Base-by-base conservation (phyloP, 371 early-diverging fungal species). In the Entomophthora muscae region DNA sequence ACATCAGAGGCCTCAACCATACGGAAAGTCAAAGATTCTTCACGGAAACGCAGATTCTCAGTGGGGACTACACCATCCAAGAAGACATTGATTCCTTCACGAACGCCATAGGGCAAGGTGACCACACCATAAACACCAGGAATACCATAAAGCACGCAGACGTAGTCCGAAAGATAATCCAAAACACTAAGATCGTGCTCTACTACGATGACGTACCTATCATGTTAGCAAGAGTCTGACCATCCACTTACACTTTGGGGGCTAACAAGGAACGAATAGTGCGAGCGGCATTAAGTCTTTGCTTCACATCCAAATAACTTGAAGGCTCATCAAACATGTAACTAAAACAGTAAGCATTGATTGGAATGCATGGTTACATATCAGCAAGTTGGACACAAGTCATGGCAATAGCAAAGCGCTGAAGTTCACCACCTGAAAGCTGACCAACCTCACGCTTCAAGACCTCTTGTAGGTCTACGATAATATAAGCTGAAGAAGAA, bases 291-390 rank as follows among this genome's bases (percentile, higher is more conserved):
- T 93, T 93, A 71, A 99, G 76, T 78, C 99, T 89, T 79, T 99
- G 99, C 85, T 97, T 98, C 57, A 99, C 99, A 80, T 99, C 99
- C 68, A 99, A 79, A 73, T 96, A 99, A 60, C 90, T 90, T 29
- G 98, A 95, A 61, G 99, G 99, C 77, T 99, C 99, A 74, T 99
- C 99, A 76, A 98, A 98, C 93, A 99, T 98, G 77, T 95, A 98
- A 54, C 86, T 85, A 71, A n/a, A 66, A 30, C 30, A n/a, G 52
- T 57, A 27, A 42, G 42, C 42, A 21, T 28, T 30, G 52, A 52
- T 22, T 42, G 29, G 3, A 30, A 57, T 52, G 26, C 13, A 1
- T 24, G 72, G 81, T 59, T 76, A 87, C 74, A 98, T 89, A 75
- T 98, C 91, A 29, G 94, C 94, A 29, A 83, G 69, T 73, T 93